These are phyloP conservation scores for Allantophomopsis cytisporea DNA, from an alignment of 2,329 filamentous ascomycete genomes.

Conservation along the genomic window DNA sequence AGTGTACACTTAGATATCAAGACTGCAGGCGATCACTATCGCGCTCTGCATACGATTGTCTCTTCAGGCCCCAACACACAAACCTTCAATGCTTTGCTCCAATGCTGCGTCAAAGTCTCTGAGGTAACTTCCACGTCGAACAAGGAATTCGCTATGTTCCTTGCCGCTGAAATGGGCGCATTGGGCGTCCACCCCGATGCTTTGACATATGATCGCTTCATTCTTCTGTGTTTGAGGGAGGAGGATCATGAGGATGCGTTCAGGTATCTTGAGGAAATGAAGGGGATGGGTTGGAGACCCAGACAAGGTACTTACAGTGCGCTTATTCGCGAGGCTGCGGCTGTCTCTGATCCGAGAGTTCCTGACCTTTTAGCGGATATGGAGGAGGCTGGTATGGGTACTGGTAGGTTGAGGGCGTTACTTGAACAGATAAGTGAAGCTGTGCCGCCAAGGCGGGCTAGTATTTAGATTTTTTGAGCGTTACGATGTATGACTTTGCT, in stretches of 20 bases:
- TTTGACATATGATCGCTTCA: conserved; percentile 48
- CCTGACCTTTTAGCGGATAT: conserved; percentile 17
- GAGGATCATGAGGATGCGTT: conserved; percentile 31
- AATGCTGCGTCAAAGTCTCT: conserved; percentile 26
- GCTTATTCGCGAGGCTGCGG: conserved; percentile 14
- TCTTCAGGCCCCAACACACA: conserved; percentile 27
- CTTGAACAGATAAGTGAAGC: background rate
- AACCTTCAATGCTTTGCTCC: conserved; percentile 49
- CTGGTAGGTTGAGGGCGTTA: background rate
- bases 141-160: conserved; percentile 42
- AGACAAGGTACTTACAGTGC: conserved; percentile 4
- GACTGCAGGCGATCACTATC: conserved; percentile 44
- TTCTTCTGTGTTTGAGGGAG: conserved; percentile 36
- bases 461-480: no score
- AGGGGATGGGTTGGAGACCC: conserved; percentile 15
- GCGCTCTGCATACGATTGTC: conserved; percentile 38
- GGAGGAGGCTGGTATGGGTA: conserved; percentile 1
- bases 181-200: conserved; percentile 36
- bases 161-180: conserved; percentile 46
- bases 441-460: no score
- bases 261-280: conserved; percentile 35
- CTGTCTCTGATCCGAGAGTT: conserved; percentile 17
- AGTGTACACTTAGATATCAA: conserved; percentile 25
- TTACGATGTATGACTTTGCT: no score
- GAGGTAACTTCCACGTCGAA: conserved; percentile 9